These are phyloP conservation scores for Sonneratia alba DNA, from an alignment of 345 rosid species.

Conservation along the genomic window DNA sequence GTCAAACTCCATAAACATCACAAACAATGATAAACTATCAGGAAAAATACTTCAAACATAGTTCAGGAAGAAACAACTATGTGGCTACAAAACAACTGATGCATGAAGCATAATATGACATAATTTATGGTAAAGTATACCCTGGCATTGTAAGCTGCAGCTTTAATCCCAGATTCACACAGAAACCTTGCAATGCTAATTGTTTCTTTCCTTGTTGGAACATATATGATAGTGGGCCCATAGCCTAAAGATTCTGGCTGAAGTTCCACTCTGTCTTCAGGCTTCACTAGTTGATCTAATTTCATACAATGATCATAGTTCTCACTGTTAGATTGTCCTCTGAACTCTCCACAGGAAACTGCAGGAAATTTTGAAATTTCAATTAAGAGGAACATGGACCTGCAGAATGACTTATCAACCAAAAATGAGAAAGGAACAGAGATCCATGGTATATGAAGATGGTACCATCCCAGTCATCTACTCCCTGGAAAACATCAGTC, in stretches of 20 bases:
- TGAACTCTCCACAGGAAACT: slow-evolving; percentile 74
- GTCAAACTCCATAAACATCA: background rate
- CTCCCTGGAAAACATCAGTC: slow-evolving; percentile 44
- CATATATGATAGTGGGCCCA: slow-evolving; percentile 81
- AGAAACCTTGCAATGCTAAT: slow-evolving; percentile 56
- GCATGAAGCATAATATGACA: background rate
- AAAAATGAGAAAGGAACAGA: background rate
- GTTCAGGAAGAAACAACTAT: background rate
- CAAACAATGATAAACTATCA: background rate
- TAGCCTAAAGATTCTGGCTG: slow-evolving; percentile 36
- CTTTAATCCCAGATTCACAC: slow-evolving; percentile 53
- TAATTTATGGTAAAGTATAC: slow-evolving; percentile 23
- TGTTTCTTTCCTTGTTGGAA: slow-evolving; percentile 82
- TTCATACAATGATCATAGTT: slow-evolving; percentile 17
- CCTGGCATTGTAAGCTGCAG: slow-evolving; percentile 87
- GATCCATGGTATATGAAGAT: slow-evolving; percentile 1
- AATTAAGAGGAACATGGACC: slow-evolving; percentile 1
- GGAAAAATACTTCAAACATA: background rate
- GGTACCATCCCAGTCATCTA: slow-evolving; percentile 87
- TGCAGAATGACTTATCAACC: background rate
- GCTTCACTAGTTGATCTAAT: slow-evolving; percentile 21
- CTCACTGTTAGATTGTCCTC: slow-evolving; percentile 26
- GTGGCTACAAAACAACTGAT: background rate
- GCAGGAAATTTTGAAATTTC: slow-evolving; percentile 18
- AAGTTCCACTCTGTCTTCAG: slow-evolving; percentile 26